These are phyloP conservation scores for Escovopsis sp. DNA, from an alignment of 2,329 filamentous ascomycete species.

Conservation along the genomic window DNA sequence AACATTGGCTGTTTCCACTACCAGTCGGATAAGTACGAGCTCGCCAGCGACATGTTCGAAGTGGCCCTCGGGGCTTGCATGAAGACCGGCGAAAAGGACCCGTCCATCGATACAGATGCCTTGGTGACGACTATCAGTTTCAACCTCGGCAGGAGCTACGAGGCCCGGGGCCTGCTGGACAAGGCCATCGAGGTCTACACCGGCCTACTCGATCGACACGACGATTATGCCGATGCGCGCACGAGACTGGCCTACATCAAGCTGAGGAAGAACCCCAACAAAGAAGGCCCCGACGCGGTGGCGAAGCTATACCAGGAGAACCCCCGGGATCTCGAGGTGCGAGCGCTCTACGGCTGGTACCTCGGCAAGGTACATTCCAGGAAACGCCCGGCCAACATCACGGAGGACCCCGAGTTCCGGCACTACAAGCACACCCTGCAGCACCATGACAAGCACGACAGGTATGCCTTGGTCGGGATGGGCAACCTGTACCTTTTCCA, in stretches of 20 bases:
- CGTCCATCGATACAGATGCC: conserved; percentile 71
- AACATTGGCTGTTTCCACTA: conserved; percentile 96
- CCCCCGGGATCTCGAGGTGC: conserved; percentile 75
- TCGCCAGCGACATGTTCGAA: conserved; percentile 79
- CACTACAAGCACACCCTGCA: conserved; percentile 96
- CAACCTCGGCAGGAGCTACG: conserved; percentile 87
- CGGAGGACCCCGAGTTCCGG: conserved; percentile 79
- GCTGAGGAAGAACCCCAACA: conserved; percentile 63
- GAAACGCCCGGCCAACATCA: conserved; percentile 65
- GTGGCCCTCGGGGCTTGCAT: conserved; percentile 81
- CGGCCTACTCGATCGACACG: conserved; percentile 67
- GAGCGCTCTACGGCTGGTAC: conserved; percentile 91
- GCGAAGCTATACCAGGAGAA: conserved; percentile 75
- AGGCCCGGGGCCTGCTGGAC: conserved; percentile 65
- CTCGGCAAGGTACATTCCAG: conserved; percentile 67
- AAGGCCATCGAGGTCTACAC: conserved; percentile 84
- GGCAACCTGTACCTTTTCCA: conserved; percentile 80
- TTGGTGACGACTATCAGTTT: conserved; percentile 93
- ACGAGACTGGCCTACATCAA: conserved; percentile 84
- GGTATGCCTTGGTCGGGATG: conserved; percentile 95
- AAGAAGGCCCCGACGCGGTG: conserved; percentile 76
- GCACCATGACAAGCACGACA: conserved; percentile 90
- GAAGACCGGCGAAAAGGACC: conserved; percentile 60
- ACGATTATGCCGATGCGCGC: conserved; percentile 83
- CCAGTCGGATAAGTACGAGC: conserved; percentile 66